Conservation (phyloP, 164 flowering plant species). For the Pachysandra terminalis region DNA sequence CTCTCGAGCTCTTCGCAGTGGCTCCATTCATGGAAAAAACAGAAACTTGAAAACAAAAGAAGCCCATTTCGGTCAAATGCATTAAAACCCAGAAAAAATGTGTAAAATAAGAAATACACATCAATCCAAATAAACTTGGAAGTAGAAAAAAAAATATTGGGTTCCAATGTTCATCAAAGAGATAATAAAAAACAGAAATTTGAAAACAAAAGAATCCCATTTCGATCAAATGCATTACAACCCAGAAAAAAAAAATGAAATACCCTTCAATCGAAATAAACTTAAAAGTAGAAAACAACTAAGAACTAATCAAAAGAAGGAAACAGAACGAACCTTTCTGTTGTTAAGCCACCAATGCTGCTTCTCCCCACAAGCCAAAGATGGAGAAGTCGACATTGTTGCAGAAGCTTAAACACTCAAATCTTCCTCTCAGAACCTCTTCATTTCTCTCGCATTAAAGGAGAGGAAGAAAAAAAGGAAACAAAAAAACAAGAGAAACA, state of each 20-base stretch:
- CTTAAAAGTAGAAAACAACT: too few relatives aligned
- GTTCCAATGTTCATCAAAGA: too few relatives aligned
- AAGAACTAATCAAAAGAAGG: neutral
- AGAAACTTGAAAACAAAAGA: neutral
- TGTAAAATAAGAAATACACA: too few relatives aligned
- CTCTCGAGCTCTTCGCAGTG: too few relatives aligned
- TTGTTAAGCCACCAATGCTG: constrained; percentile 94
- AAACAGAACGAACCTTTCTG: constrained; percentile 50
- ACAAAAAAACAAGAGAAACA: neutral
- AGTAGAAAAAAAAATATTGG: too few relatives aligned
- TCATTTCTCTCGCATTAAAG: neutral
- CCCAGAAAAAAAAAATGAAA: neutral
- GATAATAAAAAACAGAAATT: neutral
- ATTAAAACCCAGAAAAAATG: neutral
- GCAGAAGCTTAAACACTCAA: constrained; percentile 11
- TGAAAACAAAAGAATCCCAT: constrained; percentile 1
- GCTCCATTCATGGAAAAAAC: too few relatives aligned
- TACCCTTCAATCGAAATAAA: too few relatives aligned
- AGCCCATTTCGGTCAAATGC: neutral
- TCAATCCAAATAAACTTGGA: too few relatives aligned
- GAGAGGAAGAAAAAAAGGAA: neutral
- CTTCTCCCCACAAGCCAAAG: constrained; percentile 48
- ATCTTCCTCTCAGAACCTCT: constrained; percentile 10
- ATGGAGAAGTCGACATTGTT: constrained; percentile 51
- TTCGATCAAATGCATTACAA: neutral